Base-by-base conservation (phyloP, 2,329 filamentous ascomycete genomes). In the Neurospora sp. region DNA sequence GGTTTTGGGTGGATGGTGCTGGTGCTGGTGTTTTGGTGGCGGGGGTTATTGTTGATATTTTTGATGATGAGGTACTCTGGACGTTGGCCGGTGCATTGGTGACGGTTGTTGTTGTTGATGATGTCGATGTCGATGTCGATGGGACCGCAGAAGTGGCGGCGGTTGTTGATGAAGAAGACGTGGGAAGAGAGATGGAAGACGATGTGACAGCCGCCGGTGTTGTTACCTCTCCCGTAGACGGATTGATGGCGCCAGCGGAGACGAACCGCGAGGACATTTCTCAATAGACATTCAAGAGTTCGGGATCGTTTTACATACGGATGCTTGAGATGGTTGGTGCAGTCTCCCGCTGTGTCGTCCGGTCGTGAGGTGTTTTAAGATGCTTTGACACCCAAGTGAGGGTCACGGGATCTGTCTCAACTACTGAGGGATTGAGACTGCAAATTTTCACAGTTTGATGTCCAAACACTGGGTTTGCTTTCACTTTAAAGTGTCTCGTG, bases 231-330 rank as follows among this genome's bases (percentile, higher is more conserved):
- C 77, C 79, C 3, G 76, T 80, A 8, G 74, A 75, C 69, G 81
- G 77, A 71, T 82, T 78, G 66, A 88, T 87, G 3, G 82, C 83
- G 46, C 86, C 86, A 46, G 81, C 83, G 0, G 86, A 87, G 19
- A 88, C 81, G 78, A 88, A 88, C 15, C 86, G 84, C 62, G 82
- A 83, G 0, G 85, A 79, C 85, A 87, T 88, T 62, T 19, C 5
- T 15, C 8, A 62, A 33, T 33, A 10, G 6, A 15, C 19, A 15
- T 15, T 68, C n/a, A 33, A 46, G 39, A 33, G 17, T 10, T 57
- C 12, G 46, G 23, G 3, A 57, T 57, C 6, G 46, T 23, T 4
- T n/a, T 46, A 23, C 28, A 67, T 8, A 43, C 66, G 15, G n/a
- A 33, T 23, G 10, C 28, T 17, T 57, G 19, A 23, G 23, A 62